phyloP scores from a whole-genome alignment of 1,139 yeast species.

The Geotrichum histeridarum region DNA sequence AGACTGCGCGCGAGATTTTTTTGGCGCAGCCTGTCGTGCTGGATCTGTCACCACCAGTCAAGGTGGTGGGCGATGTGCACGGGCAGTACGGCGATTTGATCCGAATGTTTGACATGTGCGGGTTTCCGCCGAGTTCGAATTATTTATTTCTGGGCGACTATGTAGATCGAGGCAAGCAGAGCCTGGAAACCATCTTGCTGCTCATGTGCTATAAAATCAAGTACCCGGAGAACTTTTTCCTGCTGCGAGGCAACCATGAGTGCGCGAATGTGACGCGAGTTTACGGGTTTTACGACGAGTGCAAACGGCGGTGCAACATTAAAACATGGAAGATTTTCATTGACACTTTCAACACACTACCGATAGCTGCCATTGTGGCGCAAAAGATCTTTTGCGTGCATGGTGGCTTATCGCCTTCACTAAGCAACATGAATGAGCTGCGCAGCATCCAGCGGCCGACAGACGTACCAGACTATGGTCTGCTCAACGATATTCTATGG shows the following conservation, averaged over 20 bases:
- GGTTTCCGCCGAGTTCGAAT: conserved; percentile 98
- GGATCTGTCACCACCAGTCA: conserved; percentile 91
- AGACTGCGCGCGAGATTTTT: conserved; percentile 81
- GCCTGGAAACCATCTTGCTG: conserved; percentile 87
- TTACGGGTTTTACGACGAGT: conserved; percentile 95
- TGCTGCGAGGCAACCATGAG: conserved; percentile 90
- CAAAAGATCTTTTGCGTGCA: conserved; percentile 98
- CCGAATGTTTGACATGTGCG: conserved; percentile 94
- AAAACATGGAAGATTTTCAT: conserved; percentile 98
- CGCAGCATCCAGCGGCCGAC: conserved; percentile 98
- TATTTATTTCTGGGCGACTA: conserved; percentile 93
- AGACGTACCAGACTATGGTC: conserved; percentile 95
- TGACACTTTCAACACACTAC: conserved; percentile 95
- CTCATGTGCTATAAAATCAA: conserved; percentile 92
- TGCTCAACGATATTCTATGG: conserved; percentile 93
- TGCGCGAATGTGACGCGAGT: conserved; percentile 96
- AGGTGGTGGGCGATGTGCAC: conserved; percentile 96
- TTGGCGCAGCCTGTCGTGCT: conserved; percentile 82
- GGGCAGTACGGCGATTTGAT: conserved; percentile 95
- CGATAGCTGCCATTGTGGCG: conserved; percentile 95
- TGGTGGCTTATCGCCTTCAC: conserved; percentile 95
- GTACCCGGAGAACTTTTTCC: conserved; percentile 95
- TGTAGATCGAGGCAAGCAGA: conserved; percentile 97
- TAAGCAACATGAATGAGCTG: conserved; percentile 95
- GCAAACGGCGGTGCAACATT: conserved; percentile 92